Conservation (phyloP, 108 stramenopile species). For the Cyclotella choctawhatcheeana region DNA sequence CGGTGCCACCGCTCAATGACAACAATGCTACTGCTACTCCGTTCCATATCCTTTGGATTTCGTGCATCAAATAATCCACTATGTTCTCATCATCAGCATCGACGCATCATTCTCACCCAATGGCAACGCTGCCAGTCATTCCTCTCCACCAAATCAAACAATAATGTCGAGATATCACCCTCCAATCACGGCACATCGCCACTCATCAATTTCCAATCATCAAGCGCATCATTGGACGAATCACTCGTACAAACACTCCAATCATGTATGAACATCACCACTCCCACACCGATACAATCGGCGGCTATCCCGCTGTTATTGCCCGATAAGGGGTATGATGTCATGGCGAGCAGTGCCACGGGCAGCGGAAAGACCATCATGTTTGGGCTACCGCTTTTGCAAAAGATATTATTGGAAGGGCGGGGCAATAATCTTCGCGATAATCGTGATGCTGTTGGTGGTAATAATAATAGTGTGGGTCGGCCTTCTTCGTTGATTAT, state of each 20-base stretch:
- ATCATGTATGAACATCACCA: not conserved
- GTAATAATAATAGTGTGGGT: not conserved
- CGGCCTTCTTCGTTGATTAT: constrained; percentile 38
- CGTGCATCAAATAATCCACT: no score
- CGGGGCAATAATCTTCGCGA: no score
- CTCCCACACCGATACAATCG: constrained; percentile 50
- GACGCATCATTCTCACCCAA: no score
- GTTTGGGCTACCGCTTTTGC: constrained; percentile 18
- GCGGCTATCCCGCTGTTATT: constrained; percentile 35
- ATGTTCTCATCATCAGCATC: no score
- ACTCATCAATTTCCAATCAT: not conserved
- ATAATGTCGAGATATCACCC: constrained; percentile 17
- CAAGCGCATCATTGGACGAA: not conserved
- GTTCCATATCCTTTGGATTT: no score
- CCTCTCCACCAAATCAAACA: not conserved
- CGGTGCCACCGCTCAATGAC: no score
- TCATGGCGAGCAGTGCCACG: constrained; percentile 36
- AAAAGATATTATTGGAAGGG: not conserved
- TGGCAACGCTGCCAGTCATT: constrained; percentile 5
- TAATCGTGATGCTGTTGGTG: no score
- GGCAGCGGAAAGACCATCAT: constrained; percentile 18
- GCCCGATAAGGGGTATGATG: constrained; percentile 26
- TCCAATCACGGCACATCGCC: constrained; percentile 21
- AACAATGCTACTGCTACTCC: no score
- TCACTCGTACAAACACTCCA: not conserved